These are phyloP conservation scores for Colletotrichum zoysiae DNA, from an alignment of 2,329 filamentous ascomycete genomes.

Conservation along the genomic window DNA sequence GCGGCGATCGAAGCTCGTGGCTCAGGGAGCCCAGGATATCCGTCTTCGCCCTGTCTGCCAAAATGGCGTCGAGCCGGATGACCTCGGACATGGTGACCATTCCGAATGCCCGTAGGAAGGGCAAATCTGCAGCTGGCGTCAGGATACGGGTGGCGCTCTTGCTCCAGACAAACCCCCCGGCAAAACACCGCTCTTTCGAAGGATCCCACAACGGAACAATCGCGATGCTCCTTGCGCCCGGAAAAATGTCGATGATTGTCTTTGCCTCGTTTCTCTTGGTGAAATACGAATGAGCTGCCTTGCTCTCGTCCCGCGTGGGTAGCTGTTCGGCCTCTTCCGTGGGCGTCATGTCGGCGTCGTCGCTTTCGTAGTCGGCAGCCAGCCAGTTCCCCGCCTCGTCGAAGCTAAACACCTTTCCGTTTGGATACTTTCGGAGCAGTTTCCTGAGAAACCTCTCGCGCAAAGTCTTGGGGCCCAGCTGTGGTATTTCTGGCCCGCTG, in stretches of 20 bases:
- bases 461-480: constrained; percentile 45
- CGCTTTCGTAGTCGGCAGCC: constrained; percentile 46
- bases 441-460: constrained; percentile 56
- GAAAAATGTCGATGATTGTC: constrained; percentile 54
- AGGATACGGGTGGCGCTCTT: constrained; percentile 48
- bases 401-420: constrained; percentile 62
- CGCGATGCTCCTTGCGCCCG: constrained; percentile 52
- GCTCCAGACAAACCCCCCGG: constrained; percentile 57
- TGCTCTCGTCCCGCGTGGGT: constrained; percentile 5
- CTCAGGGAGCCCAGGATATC: constrained; percentile 69
- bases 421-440: constrained; percentile 59
- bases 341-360: constrained; percentile 26
- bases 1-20: constrained; percentile 68
- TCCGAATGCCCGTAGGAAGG: constrained; percentile 60
- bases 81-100: constrained; percentile 69
- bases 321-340: constrained; percentile 34
- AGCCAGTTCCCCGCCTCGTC: constrained; percentile 53
- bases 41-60: constrained; percentile 59
- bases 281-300: constrained; percentile 29
- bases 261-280: constrained; percentile 47
- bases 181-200: constrained; percentile 52
- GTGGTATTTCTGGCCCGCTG: constrained; percentile 47
- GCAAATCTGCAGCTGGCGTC: constrained; percentile 45
- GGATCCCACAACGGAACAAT: constrained; percentile 55
- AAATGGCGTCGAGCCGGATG: constrained; percentile 55